A percentile compares a stretch with the other conserved stretches of the same genome.
These are phyloP conservation scores for Hanseniaspora valbyensis DNA, from an alignment of 805 yeast species.

Conservation along the genomic window DNA sequence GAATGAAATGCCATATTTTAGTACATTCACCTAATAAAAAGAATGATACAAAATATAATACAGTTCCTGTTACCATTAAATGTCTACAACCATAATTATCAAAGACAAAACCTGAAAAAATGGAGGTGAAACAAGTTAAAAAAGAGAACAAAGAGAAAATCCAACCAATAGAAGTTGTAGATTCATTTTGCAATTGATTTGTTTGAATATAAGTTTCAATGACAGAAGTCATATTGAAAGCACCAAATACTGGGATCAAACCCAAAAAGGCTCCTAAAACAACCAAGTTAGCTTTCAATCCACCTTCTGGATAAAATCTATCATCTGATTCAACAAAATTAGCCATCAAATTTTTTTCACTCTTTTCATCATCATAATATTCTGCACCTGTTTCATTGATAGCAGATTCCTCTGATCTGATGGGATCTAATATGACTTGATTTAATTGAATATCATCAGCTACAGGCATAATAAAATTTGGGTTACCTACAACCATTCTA, in stretches of 20 bases:
- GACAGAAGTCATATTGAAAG: conserved; percentile 50
- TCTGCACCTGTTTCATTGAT: neutral
- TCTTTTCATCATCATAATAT: neutral
- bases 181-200: conserved; percentile 40
- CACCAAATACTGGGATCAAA: conserved; percentile 42
- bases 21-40: conserved; percentile 42
- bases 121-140: conserved; percentile 38
- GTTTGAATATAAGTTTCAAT: conserved; percentile 48
- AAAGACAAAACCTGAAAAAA: conserved; percentile 47
- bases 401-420: conserved; percentile 5
- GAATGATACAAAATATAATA: conserved; percentile 38
- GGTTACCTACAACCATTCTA: conserved; percentile 8
- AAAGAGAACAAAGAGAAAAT: conserved; percentile 49
- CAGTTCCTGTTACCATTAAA: conserved; percentile 35
- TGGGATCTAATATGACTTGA: conserved; percentile 3
- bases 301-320: conserved; percentile 47
- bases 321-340: conserved; percentile 23
- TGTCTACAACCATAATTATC: conserved; percentile 41
- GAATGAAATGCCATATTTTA: conserved; percentile 50
- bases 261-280: conserved; percentile 52
- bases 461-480: conserved; percentile 10
- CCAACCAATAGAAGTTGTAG: conserved; percentile 48
- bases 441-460: conserved; percentile 10
- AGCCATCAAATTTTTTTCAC: conserved; percentile 2
- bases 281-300: conserved; percentile 43